Evolutionary conservation across 169 alveolate genomes (phyloP).

Genomic region (Perkinsus chesapeaki): DNA sequence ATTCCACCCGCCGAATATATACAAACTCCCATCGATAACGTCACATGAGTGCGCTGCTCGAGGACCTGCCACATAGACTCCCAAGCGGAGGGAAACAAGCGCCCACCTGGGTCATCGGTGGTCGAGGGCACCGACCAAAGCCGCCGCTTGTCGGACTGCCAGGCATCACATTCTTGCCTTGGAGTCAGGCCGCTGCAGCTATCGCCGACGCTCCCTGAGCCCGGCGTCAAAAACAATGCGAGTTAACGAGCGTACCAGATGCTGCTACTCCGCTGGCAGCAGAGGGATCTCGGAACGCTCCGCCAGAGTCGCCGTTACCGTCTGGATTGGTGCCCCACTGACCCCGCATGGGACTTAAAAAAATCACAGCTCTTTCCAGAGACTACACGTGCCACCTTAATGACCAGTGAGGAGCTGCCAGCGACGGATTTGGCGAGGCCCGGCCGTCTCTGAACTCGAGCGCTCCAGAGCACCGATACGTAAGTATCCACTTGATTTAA

Average conservation of each 20-base stretch:
- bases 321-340: not conserved
- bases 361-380: not conserved
- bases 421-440: not conserved
- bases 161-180: not conserved
- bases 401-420: not conserved
- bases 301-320: conserved; percentile 1
- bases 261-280: not conserved
- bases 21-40: conserved; percentile 26
- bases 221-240: not conserved
- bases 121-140: not conserved
- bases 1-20: conserved; percentile 60
- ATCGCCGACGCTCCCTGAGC: not conserved
- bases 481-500: too few relatives aligned
- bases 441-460: not conserved
- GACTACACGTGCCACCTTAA: not conserved
- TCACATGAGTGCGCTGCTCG: conserved; percentile 60
- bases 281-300: not conserved
- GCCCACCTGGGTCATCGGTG: not conserved
- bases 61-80: conserved; percentile 30
- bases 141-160: not conserved
- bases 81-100: not conserved
- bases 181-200: not conserved
- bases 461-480: not conserved
- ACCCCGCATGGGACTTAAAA: too few relatives aligned
- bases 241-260: not conserved